phyloP scores from a whole-genome alignment of 2,329 filamentous ascomycete genomes.

The Alternaria sp. region DNA sequence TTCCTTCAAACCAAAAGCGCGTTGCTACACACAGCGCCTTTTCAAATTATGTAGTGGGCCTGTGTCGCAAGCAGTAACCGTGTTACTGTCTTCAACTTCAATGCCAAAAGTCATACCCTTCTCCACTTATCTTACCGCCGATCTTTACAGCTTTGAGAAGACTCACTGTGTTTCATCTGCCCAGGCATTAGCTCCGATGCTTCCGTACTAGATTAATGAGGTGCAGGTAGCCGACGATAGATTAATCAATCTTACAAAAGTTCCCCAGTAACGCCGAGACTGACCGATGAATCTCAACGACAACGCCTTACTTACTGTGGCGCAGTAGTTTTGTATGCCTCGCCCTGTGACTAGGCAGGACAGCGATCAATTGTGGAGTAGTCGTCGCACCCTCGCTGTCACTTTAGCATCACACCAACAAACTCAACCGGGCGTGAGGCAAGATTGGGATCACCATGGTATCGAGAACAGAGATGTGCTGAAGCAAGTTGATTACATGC shows the following conservation, averaged over 20 bases:
- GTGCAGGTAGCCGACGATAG: background rate
- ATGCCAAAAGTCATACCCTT: background rate
- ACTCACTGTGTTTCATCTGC: background rate
- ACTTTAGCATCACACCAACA: background rate
- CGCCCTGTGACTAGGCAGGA: background rate
- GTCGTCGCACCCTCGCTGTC: background rate
- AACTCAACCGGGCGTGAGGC: background rate
- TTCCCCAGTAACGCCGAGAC: background rate
- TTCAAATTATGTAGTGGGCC: too few species aligned
- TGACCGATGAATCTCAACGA: background rate
- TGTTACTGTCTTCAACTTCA: too few species aligned
- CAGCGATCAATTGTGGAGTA: background rate
- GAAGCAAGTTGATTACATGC: slow-evolving; percentile 16
- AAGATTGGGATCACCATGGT: background rate
- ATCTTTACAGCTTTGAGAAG: background rate
- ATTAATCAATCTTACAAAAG: background rate
- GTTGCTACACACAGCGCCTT: background rate
- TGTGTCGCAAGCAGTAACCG: too few species aligned
- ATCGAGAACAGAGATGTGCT: background rate
- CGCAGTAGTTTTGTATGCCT: background rate
- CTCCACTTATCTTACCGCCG: background rate
- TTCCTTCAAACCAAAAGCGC: background rate
- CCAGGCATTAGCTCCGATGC: background rate
- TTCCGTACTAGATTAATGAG: background rate
- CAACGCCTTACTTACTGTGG: background rate